phyloP scores from a whole-genome alignment of 1,284 basidiomycete genomes.

The Apiotrichum siamense region DNA sequence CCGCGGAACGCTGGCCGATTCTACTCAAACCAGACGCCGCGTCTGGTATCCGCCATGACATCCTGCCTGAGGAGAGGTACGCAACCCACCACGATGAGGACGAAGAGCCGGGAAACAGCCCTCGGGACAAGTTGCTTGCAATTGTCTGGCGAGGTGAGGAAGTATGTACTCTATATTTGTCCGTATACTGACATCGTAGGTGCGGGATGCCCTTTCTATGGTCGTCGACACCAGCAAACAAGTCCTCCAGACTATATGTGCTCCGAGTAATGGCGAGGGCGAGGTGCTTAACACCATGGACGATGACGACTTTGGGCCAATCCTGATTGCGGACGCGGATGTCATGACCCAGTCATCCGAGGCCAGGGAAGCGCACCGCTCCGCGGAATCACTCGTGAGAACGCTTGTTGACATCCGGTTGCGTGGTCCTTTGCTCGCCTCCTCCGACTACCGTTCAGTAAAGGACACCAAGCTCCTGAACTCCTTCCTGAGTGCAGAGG shows the following conservation, averaged over 20 bases:
- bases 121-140: background rate
- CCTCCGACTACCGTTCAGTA: conserved; percentile 54
- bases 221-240: conserved; percentile 19
- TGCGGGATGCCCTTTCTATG: background rate
- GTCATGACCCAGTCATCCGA: conserved; percentile 33
- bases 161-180: conserved; percentile 47
- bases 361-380: conserved; percentile 27
- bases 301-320: conserved; percentile 62
- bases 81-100: conserved; percentile 6
- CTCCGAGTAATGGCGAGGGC: background rate
- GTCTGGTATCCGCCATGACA: conserved; percentile 61
- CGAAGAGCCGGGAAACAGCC: background rate
- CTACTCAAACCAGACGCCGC: conserved; percentile 58
- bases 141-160: conserved; percentile 59
- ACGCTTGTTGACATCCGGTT: conserved; percentile 41
- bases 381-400: conserved; percentile 20
- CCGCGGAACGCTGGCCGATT: conserved; percentile 51
- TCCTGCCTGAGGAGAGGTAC: conserved; percentile 43
- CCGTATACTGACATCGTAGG: conserved; percentile 7
- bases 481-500: conserved; percentile 54
- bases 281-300: conserved; percentile 30
- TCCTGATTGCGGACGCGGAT: conserved; percentile 49
- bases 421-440: conserved; percentile 53
- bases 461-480: conserved; percentile 62
- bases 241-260: background rate